Conservation (phyloP, 2,329 filamentous ascomycete genomes). For the Xylaria sp. region DNA sequence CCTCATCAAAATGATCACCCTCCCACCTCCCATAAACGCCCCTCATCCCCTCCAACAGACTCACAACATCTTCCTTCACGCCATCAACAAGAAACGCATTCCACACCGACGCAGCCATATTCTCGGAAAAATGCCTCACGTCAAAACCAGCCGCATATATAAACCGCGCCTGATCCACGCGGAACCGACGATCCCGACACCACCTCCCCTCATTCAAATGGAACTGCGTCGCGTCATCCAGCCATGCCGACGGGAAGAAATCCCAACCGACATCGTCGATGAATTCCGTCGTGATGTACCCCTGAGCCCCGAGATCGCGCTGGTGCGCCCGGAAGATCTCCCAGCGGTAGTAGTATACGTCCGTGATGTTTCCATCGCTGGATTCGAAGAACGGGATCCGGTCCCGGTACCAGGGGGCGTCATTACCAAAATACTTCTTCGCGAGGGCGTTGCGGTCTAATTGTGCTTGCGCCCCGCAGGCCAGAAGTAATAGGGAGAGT, state of each 20-base stretch:
- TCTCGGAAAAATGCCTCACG: slow-evolving; percentile 7
- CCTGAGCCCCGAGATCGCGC: slow-evolving; percentile 12
- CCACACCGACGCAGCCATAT: slow-evolving; percentile 8
- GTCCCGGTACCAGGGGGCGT: slow-evolving; percentile 14
- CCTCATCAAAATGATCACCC: slow-evolving; percentile 10
- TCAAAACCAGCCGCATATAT: slow-evolving; percentile 7
- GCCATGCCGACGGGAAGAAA: slow-evolving; percentile 8
- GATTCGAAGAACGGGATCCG: slow-evolving; percentile 16
- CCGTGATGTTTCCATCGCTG: slow-evolving; percentile 10
- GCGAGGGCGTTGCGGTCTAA: slow-evolving; percentile 8
- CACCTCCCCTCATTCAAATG: slow-evolving; percentile 12
- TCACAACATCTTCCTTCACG: slow-evolving; percentile 5
- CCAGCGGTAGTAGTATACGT: slow-evolving; percentile 17
- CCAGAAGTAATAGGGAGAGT: background rate
- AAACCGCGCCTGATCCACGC: slow-evolving; percentile 11
- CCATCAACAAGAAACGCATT: slow-evolving; percentile 15
- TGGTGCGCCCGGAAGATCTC: slow-evolving; percentile 14
- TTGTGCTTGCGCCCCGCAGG: background rate
- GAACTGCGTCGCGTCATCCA: slow-evolving; percentile 14
- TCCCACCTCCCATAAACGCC: slow-evolving; percentile 10
- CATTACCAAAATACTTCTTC: slow-evolving; percentile 11
- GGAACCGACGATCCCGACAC: slow-evolving; percentile 15
- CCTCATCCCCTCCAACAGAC: slow-evolving; percentile 10
- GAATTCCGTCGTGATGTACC: slow-evolving; percentile 17
- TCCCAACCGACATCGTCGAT: slow-evolving; percentile 15